Base-by-base conservation (phyloP, 2,329 filamentous ascomycete genomes). In the Cryphonectria carpinicola region DNA sequence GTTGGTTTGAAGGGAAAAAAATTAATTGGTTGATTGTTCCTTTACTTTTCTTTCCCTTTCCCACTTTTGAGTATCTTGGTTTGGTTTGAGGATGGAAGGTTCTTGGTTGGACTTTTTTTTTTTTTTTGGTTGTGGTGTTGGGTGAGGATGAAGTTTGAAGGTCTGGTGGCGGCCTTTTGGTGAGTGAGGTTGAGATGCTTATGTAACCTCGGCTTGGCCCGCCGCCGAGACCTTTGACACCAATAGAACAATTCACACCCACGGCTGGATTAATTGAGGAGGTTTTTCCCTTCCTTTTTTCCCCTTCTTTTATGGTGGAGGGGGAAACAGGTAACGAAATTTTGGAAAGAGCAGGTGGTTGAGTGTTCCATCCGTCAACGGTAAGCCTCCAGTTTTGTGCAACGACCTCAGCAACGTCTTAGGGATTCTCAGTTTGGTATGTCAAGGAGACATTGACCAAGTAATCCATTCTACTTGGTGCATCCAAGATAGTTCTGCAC, bases 161-260 rank as follows among this genome's bases (percentile, higher is more conserved):
- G 63, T 39, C 13, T 46, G 56, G 25, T 52, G 49, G 63, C 49
- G 46, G 61, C 22, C 22, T n/a, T 32, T 43, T 17, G n/a, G n/a
- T 8, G 58, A 17, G 32, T n/a, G 46, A 19, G 14, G 32, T 46
- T 58, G 54, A n/a, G 13, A 22, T 25, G 56, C 64, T 71, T 68
- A 70, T 67, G 58, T 66, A 68, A 68, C 60, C 49, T 37, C 41
- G 43, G 58, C 58, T 10, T 64, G 19, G 28, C 11, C n/a, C 17
- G 35, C 22, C n/a, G 6, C 22, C 37, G 10, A 63, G 39, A 63
- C 4, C 22, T n/a, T 49, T 7, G 1, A 11, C 17, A n/a, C 46
- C 46, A 49, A 11, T 39, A 39, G 10, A 39, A 39, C 37, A 39
- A 13, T 39, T 39, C 1, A 39, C 37, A 13, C 37, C 32, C 32